phyloP scores from a whole-genome alignment of 1,284 basidiomycete species.

The Cystobasidium slooffiae region DNA sequence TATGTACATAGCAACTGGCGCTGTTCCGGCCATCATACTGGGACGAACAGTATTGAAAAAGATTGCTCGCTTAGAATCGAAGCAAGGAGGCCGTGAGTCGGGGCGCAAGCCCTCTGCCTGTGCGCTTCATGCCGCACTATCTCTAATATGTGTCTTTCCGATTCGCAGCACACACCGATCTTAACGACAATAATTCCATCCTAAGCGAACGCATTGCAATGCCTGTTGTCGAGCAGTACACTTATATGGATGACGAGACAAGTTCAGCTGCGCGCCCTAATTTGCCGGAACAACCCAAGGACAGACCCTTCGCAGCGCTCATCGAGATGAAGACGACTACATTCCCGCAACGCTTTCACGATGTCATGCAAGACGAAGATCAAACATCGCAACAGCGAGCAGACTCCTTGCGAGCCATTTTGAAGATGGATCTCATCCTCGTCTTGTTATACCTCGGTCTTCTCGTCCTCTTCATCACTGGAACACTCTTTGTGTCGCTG shows the following conservation, averaged over 20 bases:
- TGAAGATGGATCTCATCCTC: not conserved
- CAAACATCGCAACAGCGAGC: conserved; percentile 7
- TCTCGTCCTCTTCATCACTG: not conserved
- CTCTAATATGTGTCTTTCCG: not conserved
- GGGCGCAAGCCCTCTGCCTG: too few species aligned
- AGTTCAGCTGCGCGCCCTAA: not conserved
- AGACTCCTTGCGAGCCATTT: not conserved
- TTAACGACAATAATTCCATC: not conserved
- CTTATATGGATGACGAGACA: too few species aligned
- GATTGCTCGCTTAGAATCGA: conserved; percentile 18
- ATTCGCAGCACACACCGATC: not conserved
- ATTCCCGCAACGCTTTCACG: conserved; percentile 15
- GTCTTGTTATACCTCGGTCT: not conserved
- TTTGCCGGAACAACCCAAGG: conserved; percentile 27
- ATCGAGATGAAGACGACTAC: conserved; percentile 14
- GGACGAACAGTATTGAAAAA: conserved; percentile 15
- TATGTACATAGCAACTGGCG: conserved; percentile 18
- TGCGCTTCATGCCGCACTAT: not conserved
- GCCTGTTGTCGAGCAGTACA: too few species aligned
- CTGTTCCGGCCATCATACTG: conserved; percentile 13
- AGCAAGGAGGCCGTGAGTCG: not conserved
- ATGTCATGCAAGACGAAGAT: conserved; percentile 8
- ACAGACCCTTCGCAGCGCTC: conserved; percentile 19
- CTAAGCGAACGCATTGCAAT: not conserved
- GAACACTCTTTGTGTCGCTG: not conserved